Evolutionary conservation across 2,329 filamentous ascomycete species (phyloP).

Genomic region (Aspergillus carbonarius): DNA sequence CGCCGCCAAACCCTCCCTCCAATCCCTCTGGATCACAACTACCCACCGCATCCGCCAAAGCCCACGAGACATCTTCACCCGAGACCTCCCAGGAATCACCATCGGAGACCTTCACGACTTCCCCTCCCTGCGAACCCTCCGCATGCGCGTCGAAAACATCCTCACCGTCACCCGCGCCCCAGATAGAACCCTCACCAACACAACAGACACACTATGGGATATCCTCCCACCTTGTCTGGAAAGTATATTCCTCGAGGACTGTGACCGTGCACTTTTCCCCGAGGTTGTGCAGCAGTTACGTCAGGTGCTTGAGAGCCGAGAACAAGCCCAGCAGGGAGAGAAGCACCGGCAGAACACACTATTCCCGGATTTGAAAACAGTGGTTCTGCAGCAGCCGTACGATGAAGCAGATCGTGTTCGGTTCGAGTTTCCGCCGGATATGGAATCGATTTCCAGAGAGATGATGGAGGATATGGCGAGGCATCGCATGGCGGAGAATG

Average conservation of each 20-base stretch:
- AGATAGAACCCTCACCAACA: background rate
- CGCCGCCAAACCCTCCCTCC: background rate
- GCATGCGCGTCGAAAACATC: background rate
- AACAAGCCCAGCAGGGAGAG: background rate
- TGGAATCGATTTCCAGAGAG: background rate
- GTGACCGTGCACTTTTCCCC: background rate
- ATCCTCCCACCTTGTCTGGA: background rate
- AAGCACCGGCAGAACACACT: background rate
- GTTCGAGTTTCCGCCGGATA: background rate
- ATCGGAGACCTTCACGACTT: background rate
- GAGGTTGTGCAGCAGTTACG: background rate
- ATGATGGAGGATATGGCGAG: background rate
- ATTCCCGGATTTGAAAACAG: background rate
- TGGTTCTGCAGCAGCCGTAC: background rate
- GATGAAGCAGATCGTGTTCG: background rate
- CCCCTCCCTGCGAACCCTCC: background rate
- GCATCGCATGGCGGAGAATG: background rate
- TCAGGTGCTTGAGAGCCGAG: background rate
- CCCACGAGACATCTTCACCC: background rate
- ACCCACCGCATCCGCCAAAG: background rate
- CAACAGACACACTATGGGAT: background rate
- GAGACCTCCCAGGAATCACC: background rate
- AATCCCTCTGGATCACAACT: background rate
- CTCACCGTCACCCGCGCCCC: background rate
- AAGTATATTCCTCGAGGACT: background rate